Conservation (phyloP, 164 flowering plant species). For the Stephania cephalantha region DNA sequence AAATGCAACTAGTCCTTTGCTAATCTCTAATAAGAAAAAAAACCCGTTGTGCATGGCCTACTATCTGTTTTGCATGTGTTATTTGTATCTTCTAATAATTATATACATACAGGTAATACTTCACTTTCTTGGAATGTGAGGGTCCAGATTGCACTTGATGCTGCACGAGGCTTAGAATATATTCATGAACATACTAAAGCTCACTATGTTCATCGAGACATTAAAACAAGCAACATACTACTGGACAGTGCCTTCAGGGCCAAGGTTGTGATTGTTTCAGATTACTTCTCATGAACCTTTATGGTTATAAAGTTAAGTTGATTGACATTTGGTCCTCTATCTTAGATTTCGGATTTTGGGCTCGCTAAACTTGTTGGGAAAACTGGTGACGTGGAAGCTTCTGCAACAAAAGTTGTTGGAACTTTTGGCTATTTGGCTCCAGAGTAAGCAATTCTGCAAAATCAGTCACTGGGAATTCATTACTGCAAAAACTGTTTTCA, state of each 20-base stretch:
- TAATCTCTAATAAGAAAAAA: too few species aligned
- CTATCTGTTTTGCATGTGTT: not conserved
- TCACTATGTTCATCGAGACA: conserved; percentile 94
- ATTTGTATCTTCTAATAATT: not conserved
- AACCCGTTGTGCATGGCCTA: not conserved
- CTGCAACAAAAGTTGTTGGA: conserved; percentile 84
- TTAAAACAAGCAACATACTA: conserved; percentile 89
- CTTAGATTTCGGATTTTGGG: conserved; percentile 94
- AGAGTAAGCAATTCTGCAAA: conserved; percentile 52
- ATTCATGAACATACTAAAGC: conserved; percentile 92
- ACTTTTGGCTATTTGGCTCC: conserved; percentile 96
- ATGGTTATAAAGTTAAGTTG: conserved; percentile 5
- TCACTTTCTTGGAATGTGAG: conserved; percentile 88
- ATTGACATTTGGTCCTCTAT: conserved; percentile 4
- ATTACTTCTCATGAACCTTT: not conserved
- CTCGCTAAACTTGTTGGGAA: conserved; percentile 76
- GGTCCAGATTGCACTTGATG: conserved; percentile 87
- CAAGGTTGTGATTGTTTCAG: conserved; percentile 44
- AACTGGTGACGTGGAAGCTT: conserved; percentile 64
- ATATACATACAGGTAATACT: conserved; percentile 47
- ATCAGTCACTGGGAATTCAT: conserved; percentile 2
- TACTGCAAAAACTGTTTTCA: conserved; percentile 4
- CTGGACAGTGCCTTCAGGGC: conserved; percentile 82
- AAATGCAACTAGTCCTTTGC: too few species aligned
- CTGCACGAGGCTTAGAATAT: conserved; percentile 93